phyloP scores from a whole-genome alignment of 2,329 filamentous ascomycete genomes.

The Pseudocercospora macadamiae region DNA sequence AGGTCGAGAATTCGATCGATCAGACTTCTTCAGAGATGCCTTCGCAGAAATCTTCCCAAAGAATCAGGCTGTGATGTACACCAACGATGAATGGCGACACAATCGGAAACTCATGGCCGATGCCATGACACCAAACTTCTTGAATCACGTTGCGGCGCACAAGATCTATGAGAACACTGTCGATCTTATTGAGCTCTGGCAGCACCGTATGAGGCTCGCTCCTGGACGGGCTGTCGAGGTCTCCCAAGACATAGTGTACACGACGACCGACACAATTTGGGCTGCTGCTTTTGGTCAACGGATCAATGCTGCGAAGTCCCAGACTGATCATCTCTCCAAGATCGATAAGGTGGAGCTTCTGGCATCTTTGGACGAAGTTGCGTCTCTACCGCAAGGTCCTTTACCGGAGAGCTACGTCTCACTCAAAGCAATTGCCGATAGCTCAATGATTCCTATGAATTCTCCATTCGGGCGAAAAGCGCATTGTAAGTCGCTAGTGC shows the following conservation, averaged over 20 bases:
- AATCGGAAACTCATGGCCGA: conserved; percentile 7
- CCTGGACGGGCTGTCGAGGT: background rate
- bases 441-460: conserved; percentile 5
- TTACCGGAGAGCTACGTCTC: background rate
- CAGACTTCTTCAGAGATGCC: background rate
- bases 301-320: background rate
- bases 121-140: conserved; percentile 7
- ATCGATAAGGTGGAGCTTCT: background rate
- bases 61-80: background rate
- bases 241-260: background rate
- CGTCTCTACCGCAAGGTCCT: background rate
- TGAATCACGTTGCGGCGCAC: background rate
- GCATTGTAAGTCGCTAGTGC: background rate
- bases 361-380: background rate
- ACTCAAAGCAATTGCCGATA: background rate
- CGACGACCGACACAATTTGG: conserved; percentile 10
- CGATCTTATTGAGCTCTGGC: conserved; percentile 2
- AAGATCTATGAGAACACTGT: background rate
- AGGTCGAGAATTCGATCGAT: conserved; percentile 6
- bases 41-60: background rate
- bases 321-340: background rate
- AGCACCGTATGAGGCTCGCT: background rate
- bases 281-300: conserved; percentile 8
- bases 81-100: conserved; percentile 7
- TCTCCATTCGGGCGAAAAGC: background rate